These are phyloP conservation scores for Pyrrhoderma lamaoense DNA, from an alignment of 1,284 basidiomycete genomes.

Conservation along the genomic window DNA sequence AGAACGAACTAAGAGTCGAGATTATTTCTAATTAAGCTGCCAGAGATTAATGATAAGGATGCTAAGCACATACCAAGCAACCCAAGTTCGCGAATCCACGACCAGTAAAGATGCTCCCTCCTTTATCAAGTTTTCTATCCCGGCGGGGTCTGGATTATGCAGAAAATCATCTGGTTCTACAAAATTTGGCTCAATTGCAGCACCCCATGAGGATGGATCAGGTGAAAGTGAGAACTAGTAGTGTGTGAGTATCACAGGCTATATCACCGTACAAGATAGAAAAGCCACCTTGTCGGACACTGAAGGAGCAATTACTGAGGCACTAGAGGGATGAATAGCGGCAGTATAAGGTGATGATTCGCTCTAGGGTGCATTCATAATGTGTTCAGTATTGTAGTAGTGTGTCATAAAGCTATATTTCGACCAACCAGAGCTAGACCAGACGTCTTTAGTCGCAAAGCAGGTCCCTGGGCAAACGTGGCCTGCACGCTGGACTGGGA, in stretches of 20 bases:
- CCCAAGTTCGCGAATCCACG: conserved; percentile 74
- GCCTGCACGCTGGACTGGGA: conserved; percentile 34
- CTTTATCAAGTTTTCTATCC: conserved; percentile 53
- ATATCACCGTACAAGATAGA: background rate
- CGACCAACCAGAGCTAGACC: conserved; percentile 38
- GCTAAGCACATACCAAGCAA: conserved; percentile 39
- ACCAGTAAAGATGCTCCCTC: conserved; percentile 59
- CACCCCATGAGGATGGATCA: conserved; percentile 62
- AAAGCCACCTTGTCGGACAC: conserved; percentile 32
- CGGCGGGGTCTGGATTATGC: conserved; percentile 71
- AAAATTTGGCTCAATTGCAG: conserved; percentile 48
- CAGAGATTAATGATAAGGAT: background rate
- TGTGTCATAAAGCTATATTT: too few species aligned
- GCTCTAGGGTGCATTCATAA: conserved; percentile 28
- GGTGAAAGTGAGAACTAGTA: conserved; percentile 63
- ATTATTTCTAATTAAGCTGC: background rate
- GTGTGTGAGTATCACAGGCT: conserved; percentile 23
- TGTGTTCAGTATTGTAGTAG: conserved; percentile 16
- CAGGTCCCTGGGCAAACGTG: conserved; percentile 38
- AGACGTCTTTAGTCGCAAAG: conserved; percentile 28
- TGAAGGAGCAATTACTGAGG: conserved; percentile 25
- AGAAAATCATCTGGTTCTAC: conserved; percentile 63
- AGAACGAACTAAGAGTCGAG: conserved; percentile 38
- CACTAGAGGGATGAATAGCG: conserved; percentile 22
- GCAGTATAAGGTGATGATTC: conserved; percentile 39